phyloP scores from a whole-genome alignment of 2,329 filamentous ascomycete genomes.

The Talaromyces sp. region DNA sequence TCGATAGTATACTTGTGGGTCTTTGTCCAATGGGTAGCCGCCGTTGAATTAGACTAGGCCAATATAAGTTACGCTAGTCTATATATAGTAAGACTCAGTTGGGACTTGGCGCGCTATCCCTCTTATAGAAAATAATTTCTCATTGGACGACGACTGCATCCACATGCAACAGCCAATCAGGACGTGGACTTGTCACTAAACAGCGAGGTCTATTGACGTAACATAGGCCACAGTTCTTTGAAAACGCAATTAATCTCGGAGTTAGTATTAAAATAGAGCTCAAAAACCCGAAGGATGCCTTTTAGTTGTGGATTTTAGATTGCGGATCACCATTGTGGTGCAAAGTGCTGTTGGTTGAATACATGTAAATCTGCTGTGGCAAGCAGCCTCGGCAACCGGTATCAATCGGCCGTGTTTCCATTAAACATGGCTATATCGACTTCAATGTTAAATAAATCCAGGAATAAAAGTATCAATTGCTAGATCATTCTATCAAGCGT shows the following conservation, averaged over 20 bases:
- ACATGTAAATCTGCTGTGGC: not conserved
- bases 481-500: not conserved
- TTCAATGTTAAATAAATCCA: too few species aligned
- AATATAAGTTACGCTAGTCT: not conserved
- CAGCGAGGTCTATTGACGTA: too few species aligned
- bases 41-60: not conserved
- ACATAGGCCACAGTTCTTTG: not conserved
- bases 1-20: not conserved
- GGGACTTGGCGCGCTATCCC: not conserved
- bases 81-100: not conserved
- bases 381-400: not conserved
- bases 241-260: not conserved
- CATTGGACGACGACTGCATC: not conserved
- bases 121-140: not conserved
- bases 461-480: not conserved
- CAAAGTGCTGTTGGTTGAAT: not conserved
- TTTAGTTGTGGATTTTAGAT: not conserved
- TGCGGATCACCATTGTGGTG: not conserved
- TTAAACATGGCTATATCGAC: too few species aligned
- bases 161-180: not conserved
- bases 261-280: not conserved
- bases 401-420: too few species aligned
- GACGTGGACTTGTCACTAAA: too few species aligned
- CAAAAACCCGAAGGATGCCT: not conserved
- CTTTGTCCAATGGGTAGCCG: not conserved